Percentiles rank a stretch among this genome's conserved stretches.
Evolutionary conservation across 139 green algal species (phyloP).

Genomic region (Zygnema cylindricum): DNA sequence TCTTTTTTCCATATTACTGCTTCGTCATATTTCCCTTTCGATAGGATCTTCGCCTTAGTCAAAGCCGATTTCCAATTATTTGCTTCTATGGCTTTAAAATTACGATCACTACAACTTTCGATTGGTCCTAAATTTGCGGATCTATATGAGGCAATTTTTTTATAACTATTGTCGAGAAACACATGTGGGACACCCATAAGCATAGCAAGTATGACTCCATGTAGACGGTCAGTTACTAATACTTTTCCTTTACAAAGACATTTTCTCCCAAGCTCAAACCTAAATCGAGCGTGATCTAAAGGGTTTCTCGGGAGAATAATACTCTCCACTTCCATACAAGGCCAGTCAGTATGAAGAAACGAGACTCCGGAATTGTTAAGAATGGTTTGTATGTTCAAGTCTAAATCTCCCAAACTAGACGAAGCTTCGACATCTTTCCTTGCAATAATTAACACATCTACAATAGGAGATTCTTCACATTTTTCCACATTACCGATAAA

Average conservation of each 20-base stretch:
- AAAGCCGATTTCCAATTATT: no score
- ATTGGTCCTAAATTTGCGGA: neutral
- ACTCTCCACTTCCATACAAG: neutral
- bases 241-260: neutral
- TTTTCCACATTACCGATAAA: neutral
- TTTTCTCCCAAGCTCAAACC: neutral
- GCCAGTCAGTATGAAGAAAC: neutral
- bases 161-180: neutral
- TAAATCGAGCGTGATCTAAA: neutral
- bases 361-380: no score
- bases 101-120: no score
- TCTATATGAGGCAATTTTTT: neutral
- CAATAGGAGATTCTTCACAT: neutral
- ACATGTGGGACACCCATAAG: neutral
- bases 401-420: neutral
- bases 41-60: no score
- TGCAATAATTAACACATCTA: neutral
- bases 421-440: neutral
- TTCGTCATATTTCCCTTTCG: no score
- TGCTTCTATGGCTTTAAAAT: no score
- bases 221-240: neutral
- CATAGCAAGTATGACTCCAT: neutral
- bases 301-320: no score
- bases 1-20: no score
- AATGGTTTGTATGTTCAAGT: no score